Evolutionary conservation across 768 basidiomycete genomes (phyloP).

Genomic region (Candolleomyces aberdarensis): DNA sequence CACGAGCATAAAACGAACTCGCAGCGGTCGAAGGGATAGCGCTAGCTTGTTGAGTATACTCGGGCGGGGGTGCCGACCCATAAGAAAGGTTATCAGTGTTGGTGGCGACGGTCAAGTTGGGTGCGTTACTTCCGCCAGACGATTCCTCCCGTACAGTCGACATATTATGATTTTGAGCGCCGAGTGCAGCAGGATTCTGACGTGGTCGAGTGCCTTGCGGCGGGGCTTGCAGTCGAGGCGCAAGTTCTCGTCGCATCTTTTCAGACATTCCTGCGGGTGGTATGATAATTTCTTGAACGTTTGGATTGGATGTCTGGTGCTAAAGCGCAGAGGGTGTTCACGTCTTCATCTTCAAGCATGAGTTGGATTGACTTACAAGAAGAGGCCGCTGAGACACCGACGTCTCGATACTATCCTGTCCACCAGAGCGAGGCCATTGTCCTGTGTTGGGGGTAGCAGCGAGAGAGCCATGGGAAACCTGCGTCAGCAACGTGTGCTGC

Average conservation of each 20-base stretch:
- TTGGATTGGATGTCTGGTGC: background rate
- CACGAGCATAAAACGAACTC: slow-evolving; percentile 1
- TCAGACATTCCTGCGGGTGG: background rate
- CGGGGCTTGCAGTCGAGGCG: slow-evolving; percentile 4
- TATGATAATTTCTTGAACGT: background rate
- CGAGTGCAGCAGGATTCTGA: background rate
- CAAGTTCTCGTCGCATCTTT: slow-evolving; percentile 1
- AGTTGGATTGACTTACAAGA: background rate
- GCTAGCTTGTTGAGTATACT: background rate
- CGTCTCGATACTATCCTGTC: background rate
- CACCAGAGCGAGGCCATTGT: background rate
- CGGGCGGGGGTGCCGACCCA: background rate
- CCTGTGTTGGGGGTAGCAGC: background rate
- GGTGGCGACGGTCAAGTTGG: background rate
- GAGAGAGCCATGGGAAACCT: background rate
- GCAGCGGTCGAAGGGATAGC: background rate
- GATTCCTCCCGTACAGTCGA: background rate
- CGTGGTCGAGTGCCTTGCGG: background rate
- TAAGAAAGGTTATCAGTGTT: background rate
- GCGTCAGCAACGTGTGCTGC: background rate
- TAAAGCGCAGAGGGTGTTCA: too few species aligned
- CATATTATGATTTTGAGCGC: background rate
- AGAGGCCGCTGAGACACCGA: background rate
- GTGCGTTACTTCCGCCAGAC: too few species aligned
- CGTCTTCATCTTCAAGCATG: too few species aligned